phyloP scores from a whole-genome alignment of 1,139 yeast genomes.

The Hansenula sp. region DNA sequence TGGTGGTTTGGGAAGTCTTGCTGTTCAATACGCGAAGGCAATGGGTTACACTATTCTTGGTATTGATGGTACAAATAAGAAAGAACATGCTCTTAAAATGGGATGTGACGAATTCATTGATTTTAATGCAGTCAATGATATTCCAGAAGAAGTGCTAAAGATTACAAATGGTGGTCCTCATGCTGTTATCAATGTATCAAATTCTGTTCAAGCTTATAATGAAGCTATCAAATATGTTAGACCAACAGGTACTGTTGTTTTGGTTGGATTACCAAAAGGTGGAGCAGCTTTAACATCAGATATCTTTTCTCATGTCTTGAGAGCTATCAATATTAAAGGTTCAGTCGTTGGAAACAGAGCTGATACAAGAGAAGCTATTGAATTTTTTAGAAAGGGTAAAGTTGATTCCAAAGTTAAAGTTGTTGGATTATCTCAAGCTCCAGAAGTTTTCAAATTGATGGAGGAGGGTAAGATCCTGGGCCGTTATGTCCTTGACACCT shows the following conservation, averaged over 20 bases:
- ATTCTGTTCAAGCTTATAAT: constrained; percentile 7
- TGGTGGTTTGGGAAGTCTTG: constrained; percentile 63
- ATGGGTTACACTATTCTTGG: constrained; percentile 59
- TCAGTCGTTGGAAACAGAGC: constrained; percentile 6
- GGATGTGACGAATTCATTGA: constrained; percentile 10
- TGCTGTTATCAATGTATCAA: constrained; percentile 13
- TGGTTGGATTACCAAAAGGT: constrained; percentile 13
- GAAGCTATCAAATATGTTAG: constrained; percentile 11
- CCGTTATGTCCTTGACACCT: constrained; percentile 54
- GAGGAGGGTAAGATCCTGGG: constrained; percentile 52
- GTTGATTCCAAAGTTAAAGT: constrained; percentile 52
- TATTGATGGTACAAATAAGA: constrained; percentile 60
- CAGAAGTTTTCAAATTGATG: constrained; percentile 46
- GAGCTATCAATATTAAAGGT: constrained; percentile 11
- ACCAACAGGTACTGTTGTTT: constrained; percentile 13
- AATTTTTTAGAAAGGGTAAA: constrained; percentile 54
- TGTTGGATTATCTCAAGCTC: constrained; percentile 49
- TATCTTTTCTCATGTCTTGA: constrained; percentile 7
- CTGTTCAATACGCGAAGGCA: constrained; percentile 58
- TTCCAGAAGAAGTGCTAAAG: constrained; percentile 5
- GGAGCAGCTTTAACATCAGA: constrained; percentile 5
- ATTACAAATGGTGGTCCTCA: constrained; percentile 11
- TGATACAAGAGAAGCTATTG: constrained; percentile 26
- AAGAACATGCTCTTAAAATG: constrained; percentile 29
- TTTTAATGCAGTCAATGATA: constrained; percentile 9